Percentiles rank a stretch among this genome's conserved stretches.
phyloP scores from a whole-genome alignment of 441 rosid genomes.

The Pelargonium australe region DNA sequence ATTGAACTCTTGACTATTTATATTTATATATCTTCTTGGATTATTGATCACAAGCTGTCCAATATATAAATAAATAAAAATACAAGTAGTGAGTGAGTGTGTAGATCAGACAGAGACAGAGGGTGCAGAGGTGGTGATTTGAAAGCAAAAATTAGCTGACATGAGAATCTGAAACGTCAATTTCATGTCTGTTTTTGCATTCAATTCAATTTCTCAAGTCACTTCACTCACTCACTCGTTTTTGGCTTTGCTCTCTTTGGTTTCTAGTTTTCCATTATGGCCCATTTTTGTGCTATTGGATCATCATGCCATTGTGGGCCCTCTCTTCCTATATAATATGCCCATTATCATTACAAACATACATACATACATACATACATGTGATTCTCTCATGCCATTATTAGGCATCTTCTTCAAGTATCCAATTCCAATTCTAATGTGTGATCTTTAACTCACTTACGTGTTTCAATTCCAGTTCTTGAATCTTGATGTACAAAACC shows the following conservation, averaged over 20 bases:
- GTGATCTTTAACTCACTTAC: background rate
- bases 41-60: too few species aligned
- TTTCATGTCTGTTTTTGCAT: slow-evolving; percentile 32
- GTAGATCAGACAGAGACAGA: background rate
- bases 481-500: background rate
- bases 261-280: background rate
- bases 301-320: background rate
- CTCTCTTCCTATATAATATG: too few species aligned
- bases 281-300: background rate
- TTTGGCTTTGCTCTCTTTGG: too few species aligned
- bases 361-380: too few species aligned
- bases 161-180: slow-evolving; percentile 64
- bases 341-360: too few species aligned
- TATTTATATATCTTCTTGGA: too few species aligned
- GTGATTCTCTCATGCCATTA: too few species aligned
- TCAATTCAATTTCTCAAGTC: slow-evolving; percentile 30
- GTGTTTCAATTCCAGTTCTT: background rate
- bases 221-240: slow-evolving; percentile 15
- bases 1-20: slow-evolving; percentile 19
- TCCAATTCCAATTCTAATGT: background rate
- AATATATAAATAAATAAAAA: too few species aligned
- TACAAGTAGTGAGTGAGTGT: too few species aligned
- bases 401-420: background rate
- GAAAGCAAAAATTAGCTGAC: slow-evolving; percentile 28
- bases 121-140: slow-evolving; percentile 5